Percentiles rank a stretch among this genome's conserved stretches.
phyloP scores from a whole-genome alignment of 139 green algal genomes.

The Tetratostichococcus sp. region DNA sequence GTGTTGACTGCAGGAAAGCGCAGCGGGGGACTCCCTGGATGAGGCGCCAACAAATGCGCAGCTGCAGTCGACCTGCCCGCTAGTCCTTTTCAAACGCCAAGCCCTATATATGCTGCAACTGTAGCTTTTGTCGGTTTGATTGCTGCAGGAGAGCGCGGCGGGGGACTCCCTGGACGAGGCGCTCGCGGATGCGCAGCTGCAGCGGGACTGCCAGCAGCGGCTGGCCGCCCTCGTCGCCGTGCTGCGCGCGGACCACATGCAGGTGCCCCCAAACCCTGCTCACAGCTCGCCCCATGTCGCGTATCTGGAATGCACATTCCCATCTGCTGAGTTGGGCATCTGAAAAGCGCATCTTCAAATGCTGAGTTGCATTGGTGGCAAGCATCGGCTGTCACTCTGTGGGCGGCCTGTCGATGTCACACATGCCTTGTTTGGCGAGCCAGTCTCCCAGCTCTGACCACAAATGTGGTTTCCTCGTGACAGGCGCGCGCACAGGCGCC shows the following conservation, averaged over 20 bases:
- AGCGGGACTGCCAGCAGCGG: background rate
- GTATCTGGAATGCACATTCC: too few relatives aligned
- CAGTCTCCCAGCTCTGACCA: background rate
- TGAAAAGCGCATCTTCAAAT: too few relatives aligned
- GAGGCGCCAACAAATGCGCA: too few relatives aligned
- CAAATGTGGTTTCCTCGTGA: background rate
- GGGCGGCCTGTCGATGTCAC: too few relatives aligned
- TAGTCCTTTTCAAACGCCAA: too few relatives aligned
- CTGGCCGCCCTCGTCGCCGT: slow-evolving; percentile 10
- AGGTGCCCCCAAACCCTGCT: background rate
- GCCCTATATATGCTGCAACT: too few relatives aligned
- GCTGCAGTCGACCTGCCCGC: too few relatives aligned
- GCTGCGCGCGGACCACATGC: slow-evolving; percentile 10
- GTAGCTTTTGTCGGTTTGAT: too few relatives aligned
- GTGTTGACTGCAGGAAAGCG: background rate
- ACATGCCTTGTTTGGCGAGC: background rate
- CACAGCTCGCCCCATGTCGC: too few relatives aligned
- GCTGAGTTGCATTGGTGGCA: too few relatives aligned
- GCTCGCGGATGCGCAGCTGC: background rate
- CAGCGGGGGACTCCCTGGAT: slow-evolving; percentile 2
- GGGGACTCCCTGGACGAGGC: background rate
- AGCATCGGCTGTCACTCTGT: too few relatives aligned
- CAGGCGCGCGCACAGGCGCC: slow-evolving; percentile 49
- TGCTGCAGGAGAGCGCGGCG: background rate
- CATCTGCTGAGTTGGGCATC: too few relatives aligned